These are phyloP conservation scores for Chlorella vulgaris DNA, from an alignment of 139 green algal species.

Conservation along the genomic window DNA sequence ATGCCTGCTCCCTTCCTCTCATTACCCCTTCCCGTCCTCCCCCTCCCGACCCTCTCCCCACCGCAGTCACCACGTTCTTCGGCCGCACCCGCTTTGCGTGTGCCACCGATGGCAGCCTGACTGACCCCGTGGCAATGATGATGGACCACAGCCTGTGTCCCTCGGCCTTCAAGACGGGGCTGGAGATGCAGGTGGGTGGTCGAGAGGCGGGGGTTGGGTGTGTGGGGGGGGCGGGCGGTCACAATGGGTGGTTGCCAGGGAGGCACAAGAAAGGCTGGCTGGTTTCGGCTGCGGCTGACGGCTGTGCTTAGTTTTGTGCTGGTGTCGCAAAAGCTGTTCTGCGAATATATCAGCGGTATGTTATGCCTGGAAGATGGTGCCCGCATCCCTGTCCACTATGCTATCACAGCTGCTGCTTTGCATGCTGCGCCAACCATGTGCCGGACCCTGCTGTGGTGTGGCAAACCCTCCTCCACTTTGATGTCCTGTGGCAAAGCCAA, in stretches of 20 bases:
- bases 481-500: neutral
- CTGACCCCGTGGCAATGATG: slow-evolving; percentile 45
- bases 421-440: too few relatives aligned
- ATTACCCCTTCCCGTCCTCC: neutral
- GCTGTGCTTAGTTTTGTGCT: too few relatives aligned
- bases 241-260: too few relatives aligned
- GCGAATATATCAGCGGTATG: too few relatives aligned
- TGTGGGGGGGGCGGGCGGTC: too few relatives aligned
- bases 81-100: slow-evolving; percentile 62
- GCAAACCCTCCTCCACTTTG: neutral
- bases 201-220: too few relatives aligned
- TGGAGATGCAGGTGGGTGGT: slow-evolving; percentile 42
- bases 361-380: too few relatives aligned
- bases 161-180: slow-evolving; percentile 50
- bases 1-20: neutral
- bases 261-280: too few relatives aligned
- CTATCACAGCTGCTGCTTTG: too few relatives aligned
- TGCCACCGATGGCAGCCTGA: slow-evolving; percentile 36
- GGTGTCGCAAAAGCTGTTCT: too few relatives aligned
- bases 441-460: neutral
- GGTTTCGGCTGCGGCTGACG: too few relatives aligned
- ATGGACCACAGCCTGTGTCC: slow-evolving; percentile 51
- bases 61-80: slow-evolving; percentile 81
- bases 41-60: neutral
- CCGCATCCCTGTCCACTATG: too few relatives aligned